Evolutionary conservation across 23 red algal species (phyloP).

Genomic region (Agarophyton chilense): DNA sequence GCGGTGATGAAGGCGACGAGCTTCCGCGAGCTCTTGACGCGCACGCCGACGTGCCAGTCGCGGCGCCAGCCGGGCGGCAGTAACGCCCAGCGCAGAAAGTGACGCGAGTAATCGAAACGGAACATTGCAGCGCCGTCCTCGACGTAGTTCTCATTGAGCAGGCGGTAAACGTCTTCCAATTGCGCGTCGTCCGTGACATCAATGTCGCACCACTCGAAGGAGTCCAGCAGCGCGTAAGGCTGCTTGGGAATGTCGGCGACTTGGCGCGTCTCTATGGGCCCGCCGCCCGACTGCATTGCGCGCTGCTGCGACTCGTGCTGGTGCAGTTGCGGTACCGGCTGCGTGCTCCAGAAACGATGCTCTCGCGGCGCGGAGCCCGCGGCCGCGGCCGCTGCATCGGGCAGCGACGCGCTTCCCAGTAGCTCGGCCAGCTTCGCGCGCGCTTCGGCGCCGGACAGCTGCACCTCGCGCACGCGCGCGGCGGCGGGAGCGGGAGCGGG

Average conservation of each 20-base stretch:
- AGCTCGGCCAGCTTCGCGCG: conserved; percentile 45
- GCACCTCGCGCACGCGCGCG: conserved; percentile 2
- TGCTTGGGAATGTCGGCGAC: conserved; percentile 58
- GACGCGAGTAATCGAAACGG: conserved; percentile 95
- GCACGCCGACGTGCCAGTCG: conserved; percentile 92
- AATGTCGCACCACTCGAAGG: conserved; percentile 87
- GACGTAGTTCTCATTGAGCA: conserved; percentile 96
- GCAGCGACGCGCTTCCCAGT: neutral
- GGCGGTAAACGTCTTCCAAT: conserved; percentile 78
- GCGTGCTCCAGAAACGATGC: conserved; percentile 84
- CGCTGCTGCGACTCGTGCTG: neutral
- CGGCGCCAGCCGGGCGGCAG: conserved; percentile 87
- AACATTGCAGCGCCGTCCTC: conserved; percentile 97
- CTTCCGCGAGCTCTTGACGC: conserved; percentile 71
- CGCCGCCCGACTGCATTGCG: neutral
- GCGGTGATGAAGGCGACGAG: conserved; percentile 97
- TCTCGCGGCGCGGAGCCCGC: conserved; percentile 28
- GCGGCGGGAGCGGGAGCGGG: neutral
- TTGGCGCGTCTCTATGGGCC: conserved; percentile 46
- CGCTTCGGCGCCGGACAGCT: conserved; percentile 40
- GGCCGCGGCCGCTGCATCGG: conserved; percentile 7
- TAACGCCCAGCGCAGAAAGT: conserved; percentile 96
- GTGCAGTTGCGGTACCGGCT: conserved; percentile 76
- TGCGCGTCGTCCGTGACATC: conserved; percentile 74
- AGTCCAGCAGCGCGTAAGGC: conserved; percentile 78